Percentiles rank a stretch among this genome's conserved stretches.
phyloP scores from a whole-genome alignment of 768 basidiomycete species.

The Mycena haematopus region DNA sequence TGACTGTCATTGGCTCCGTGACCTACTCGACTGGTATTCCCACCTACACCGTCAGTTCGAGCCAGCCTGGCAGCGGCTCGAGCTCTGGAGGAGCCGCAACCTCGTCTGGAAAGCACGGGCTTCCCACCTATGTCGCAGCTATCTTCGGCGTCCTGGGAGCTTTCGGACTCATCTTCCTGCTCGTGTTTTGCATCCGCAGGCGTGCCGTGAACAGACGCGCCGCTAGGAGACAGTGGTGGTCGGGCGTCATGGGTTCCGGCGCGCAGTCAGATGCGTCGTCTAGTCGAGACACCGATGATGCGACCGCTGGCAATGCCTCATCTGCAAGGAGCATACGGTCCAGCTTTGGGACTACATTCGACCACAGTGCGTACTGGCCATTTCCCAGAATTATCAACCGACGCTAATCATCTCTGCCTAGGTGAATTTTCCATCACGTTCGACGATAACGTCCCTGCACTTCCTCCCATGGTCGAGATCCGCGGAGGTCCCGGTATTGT shows the following conservation, averaged over 20 bases:
- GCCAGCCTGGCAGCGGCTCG: constrained; percentile 10
- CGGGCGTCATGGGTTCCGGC: constrained; percentile 1
- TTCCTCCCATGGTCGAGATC: constrained; percentile 64
- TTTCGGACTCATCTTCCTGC: constrained; percentile 15
- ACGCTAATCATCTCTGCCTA: constrained; percentile 22
- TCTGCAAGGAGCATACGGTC: constrained; percentile 24
- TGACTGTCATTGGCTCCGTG: constrained; percentile 21
- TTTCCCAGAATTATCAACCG: neutral
- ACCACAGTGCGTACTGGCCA: constrained; percentile 23
- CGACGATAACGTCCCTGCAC: constrained; percentile 25
- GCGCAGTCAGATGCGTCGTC: neutral
- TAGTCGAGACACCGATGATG: constrained; percentile 17
- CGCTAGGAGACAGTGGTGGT: constrained; percentile 15
- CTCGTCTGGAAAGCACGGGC: constrained; percentile 17
- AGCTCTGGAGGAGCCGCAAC: constrained; percentile 11
- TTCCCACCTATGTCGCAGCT: constrained; percentile 8
- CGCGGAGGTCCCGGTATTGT: constrained; percentile 41
- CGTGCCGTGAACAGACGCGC: constrained; percentile 21
- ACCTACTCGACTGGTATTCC: constrained; percentile 23
- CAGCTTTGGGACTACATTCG: constrained; percentile 30
- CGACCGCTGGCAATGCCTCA: constrained; percentile 20
- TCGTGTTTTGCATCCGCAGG: constrained; percentile 15
- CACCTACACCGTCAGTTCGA: constrained; percentile 11
- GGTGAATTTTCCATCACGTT: constrained; percentile 29
- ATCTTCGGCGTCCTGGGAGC: constrained; percentile 18